Evolutionary conservation across 495 filamentous ascomycete species (phyloP), one percentile per base, ranked within the genome.

Genomic region (Penicillium alfredii): DNA sequence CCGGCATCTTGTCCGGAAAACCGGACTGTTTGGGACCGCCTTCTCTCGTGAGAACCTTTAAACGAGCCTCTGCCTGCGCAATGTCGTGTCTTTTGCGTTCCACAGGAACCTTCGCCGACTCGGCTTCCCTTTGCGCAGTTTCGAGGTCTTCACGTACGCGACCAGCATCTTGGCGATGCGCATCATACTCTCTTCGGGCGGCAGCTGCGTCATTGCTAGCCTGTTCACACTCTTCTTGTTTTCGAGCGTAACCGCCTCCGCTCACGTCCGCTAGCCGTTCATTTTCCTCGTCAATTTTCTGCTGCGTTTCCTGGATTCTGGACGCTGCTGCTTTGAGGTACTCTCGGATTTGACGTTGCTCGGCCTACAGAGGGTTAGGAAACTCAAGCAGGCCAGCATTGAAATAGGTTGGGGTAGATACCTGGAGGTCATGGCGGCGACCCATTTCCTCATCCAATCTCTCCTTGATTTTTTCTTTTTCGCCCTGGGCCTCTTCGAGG

Each of bases 1-100:
- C 40, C 2, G 77, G 73, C 57, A 94, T 68, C 33, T 66, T 73
- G 1, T 56, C 35, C 23, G 78, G 73, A 45, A 84, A 94, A 2
- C 72, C 80, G 10, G 58, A 45, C 22, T 51, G 52, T 62, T 64
- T 53, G 42, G 68, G 38, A 26, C 71, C 70, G 56, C 72, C 55
- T 65, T 78, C 67, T 74, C 65, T 52, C 25, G 56, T 58, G 6
- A 85, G 56, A 38, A 54, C 60, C 12, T 48, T 49, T 8, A 87
- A 55, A 26, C 55, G 49, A 2, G 44, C 53, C 56, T 82, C 54
- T 25, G 64, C 61, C 41, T 67, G 37, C 43, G 50, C 30, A 20
- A 76, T 44, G 18, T 76, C 66, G 3, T 49, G 29, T 38, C 48
- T 60, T 32, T 64, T 63, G 25, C 47, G 43, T 4, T 39, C 35